phyloP scores from a whole-genome alignment of 140 eudicot genomes.

The Ambrosia hybrid region DNA sequence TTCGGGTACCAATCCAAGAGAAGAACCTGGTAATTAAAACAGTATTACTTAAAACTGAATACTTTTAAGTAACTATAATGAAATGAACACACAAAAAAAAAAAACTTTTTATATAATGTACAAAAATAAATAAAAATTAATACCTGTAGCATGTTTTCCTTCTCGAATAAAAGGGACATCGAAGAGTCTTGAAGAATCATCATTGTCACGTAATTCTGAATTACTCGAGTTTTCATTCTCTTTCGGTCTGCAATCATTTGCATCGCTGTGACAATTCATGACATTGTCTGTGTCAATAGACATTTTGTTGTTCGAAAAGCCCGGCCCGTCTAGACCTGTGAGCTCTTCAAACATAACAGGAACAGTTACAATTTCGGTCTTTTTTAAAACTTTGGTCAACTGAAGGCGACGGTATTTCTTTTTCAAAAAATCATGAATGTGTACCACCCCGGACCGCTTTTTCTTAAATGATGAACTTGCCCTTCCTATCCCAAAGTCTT shows the following conservation, averaged over 20 bases:
- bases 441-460: slow-evolving; percentile 57
- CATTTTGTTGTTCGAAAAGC: neutral
- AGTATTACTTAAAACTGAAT: neutral
- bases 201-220: slow-evolving; percentile 34
- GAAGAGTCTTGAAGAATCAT: slow-evolving; percentile 44
- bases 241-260: slow-evolving; percentile 35
- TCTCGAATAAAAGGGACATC: slow-evolving; percentile 69
- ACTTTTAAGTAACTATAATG: too few relatives aligned
- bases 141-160: slow-evolving; percentile 59
- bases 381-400: slow-evolving; percentile 61
- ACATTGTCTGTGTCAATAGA: slow-evolving; percentile 46
- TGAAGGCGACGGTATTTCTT: slow-evolving; percentile 56
- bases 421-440: slow-evolving; percentile 61
- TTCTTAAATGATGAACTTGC: slow-evolving; percentile 43
- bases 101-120: too few relatives aligned
- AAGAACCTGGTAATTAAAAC: slow-evolving; percentile 35
- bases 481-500: slow-evolving; percentile 56
- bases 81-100: too few relatives aligned
- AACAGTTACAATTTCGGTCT: slow-evolving; percentile 53
- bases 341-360: slow-evolving; percentile 59
- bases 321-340: slow-evolving; percentile 33
- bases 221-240: slow-evolving; percentile 51
- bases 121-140: neutral
- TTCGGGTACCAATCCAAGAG: slow-evolving; percentile 24
- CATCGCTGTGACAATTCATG: slow-evolving; percentile 35